phyloP scores from a whole-genome alignment of 768 basidiomycete species.

The Dendrothele bispora region DNA sequence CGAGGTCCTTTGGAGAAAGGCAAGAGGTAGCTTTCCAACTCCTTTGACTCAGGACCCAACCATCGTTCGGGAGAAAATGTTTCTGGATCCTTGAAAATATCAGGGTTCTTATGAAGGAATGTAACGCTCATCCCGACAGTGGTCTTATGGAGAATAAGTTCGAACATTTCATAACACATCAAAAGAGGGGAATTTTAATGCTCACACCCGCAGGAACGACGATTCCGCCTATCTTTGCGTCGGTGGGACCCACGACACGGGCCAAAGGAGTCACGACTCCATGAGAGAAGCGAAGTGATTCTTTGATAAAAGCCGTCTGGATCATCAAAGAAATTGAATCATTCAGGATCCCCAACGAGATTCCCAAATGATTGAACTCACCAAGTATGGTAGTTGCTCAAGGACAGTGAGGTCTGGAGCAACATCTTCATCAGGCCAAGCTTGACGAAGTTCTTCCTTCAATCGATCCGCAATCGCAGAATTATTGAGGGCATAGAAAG shows the following conservation, averaged over 20 bases:
- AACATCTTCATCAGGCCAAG: constrained; percentile 32
- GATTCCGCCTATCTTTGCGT: constrained; percentile 32
- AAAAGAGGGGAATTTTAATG: neutral
- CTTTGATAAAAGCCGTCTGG: constrained; percentile 48
- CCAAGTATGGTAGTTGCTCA: constrained; percentile 39
- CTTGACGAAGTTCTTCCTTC: constrained; percentile 25
- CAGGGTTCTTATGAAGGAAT: constrained; percentile 37
- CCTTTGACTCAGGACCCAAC: constrained; percentile 32
- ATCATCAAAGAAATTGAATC: neutral
- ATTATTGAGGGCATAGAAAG: constrained; percentile 25
- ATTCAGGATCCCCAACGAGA: neutral
- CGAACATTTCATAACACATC: neutral
- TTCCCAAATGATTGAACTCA: constrained; percentile 15
- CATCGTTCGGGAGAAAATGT: constrained; percentile 44
- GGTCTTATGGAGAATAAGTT: constrained; percentile 28
- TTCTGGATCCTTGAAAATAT: constrained; percentile 40
- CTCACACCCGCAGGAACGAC: constrained; percentile 38
- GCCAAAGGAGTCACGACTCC: constrained; percentile 39
- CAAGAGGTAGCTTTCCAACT: constrained; percentile 41
- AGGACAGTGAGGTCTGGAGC: constrained; percentile 23
- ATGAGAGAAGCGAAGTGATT: constrained; percentile 41
- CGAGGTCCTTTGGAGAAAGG: constrained; percentile 45
- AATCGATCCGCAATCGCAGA: constrained; percentile 16
- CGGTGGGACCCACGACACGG: constrained; percentile 35
- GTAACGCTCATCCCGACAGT: constrained; percentile 39